Conservation (phyloP, 352 stramenopile species). For the Hyphochytrium catenoides region DNA sequence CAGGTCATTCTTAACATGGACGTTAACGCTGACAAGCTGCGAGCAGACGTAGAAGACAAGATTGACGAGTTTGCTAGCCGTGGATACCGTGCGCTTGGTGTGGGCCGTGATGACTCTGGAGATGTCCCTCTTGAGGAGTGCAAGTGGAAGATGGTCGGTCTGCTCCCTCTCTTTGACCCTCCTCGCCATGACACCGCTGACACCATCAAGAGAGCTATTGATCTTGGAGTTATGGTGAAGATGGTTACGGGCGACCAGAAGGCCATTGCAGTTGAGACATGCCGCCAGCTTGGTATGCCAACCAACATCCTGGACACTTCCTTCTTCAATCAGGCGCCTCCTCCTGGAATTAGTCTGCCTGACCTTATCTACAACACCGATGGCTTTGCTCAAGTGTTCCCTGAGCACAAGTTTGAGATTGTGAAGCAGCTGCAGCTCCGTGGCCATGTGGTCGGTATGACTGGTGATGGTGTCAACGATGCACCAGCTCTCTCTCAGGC, state of each 20-base stretch:
- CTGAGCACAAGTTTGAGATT: slow-evolving; percentile 74
- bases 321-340: slow-evolving; percentile 43
- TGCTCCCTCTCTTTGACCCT: slow-evolving; percentile 77
- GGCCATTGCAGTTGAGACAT: slow-evolving; percentile 74
- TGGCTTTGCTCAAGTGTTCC: slow-evolving; percentile 76
- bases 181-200: slow-evolving; percentile 69
- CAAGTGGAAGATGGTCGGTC: slow-evolving; percentile 70
- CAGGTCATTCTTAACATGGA: slow-evolving; percentile 68
- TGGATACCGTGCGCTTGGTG: slow-evolving; percentile 32
- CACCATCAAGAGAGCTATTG: slow-evolving; percentile 68
- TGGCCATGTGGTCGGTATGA: slow-evolving; percentile 52
- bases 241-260: slow-evolving; percentile 88
- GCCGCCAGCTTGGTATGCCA: slow-evolving; percentile 59
- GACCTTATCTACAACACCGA: slow-evolving; percentile 73
- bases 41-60: slow-evolving; percentile 31
- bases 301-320: slow-evolving; percentile 51
- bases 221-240: slow-evolving; percentile 74
- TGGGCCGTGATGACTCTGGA: slow-evolving; percentile 24
- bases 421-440: slow-evolving; percentile 64
- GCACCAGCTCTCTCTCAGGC: slow-evolving; percentile 59
- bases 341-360: slow-evolving; percentile 24
- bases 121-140: slow-evolving; percentile 42
- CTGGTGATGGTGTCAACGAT: slow-evolving; percentile 73
- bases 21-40: slow-evolving; percentile 23
- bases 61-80: slow-evolving; percentile 52